Evolutionary conservation across 2,329 filamentous ascomycete genomes (phyloP).

Genomic region (Botrytis fragariae): DNA sequence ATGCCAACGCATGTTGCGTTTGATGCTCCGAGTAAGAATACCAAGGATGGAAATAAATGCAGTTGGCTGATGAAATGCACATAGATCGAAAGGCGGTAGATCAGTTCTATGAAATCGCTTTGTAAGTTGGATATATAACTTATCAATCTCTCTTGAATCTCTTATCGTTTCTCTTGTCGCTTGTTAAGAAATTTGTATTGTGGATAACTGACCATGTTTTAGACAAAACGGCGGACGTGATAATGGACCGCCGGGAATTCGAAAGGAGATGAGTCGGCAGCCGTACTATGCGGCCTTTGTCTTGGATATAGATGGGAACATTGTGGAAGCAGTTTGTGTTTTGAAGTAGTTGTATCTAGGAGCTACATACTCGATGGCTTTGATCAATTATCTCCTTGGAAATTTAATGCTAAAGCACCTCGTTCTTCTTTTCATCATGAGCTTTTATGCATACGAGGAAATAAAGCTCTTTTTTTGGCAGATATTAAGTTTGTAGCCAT

Average conservation of each 20-base stretch:
- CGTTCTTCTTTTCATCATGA: background rate
- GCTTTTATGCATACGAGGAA: too few species aligned
- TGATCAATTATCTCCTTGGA: background rate
- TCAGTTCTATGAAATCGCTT: background rate
- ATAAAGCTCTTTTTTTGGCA: background rate
- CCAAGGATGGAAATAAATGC: background rate
- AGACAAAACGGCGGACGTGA: background rate
- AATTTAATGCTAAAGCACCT: background rate
- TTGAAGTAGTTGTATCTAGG: background rate
- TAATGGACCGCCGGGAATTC: background rate
- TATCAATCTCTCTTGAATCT: fast-evolving
- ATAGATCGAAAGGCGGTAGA: background rate
- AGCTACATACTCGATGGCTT: background rate
- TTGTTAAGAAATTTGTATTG: background rate
- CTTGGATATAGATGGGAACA: background rate
- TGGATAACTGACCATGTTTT: background rate
- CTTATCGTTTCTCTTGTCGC: fast-evolving
- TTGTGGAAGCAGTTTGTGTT: background rate
- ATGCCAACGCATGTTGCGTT: background rate
- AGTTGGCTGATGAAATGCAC: background rate
- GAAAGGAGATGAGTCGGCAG: background rate
- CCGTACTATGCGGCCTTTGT: background rate
- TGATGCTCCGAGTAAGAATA: background rate
- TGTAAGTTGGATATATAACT: background rate
- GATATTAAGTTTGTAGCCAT: background rate